Base-by-base conservation (phyloP, 495 filamentous ascomycete genomes). In the Neurospora sp. region DNA sequence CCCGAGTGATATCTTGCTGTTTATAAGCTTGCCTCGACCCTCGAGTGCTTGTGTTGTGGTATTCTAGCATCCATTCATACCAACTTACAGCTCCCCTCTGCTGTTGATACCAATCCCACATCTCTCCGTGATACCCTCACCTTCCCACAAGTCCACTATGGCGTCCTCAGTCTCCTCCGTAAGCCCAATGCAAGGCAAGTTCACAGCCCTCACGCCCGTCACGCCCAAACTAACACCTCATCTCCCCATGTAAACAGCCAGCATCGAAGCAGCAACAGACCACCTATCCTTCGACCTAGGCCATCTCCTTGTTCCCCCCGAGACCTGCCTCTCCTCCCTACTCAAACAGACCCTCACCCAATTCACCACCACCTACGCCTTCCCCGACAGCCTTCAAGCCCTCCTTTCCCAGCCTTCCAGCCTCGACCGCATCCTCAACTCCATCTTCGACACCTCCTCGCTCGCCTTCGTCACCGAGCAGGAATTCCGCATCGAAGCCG, bases 371-470 rank as follows among this genome's bases (percentile, higher is more conserved):
- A 73, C 72, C 73, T 78, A 73, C 72, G 72, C 73, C 71, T 78
- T 82, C 31, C 37, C 68, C 8, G 5, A 16, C 14, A 16, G 40
- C 40, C 14, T 14, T 16, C 40, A 41, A 16, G 14, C 14, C 40
- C 68, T 82, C 31, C 75, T 77, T 8, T 75, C 75, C 6, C 48
- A 75, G 22, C 73, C 73, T 12, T 53, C 73, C 39, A 73, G 40
- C 22, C 71, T 76, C 31, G 69, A 77, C 27, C 72, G 73, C 0
- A 74, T 80, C 27, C 70, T 81, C 18, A 39, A 46, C 68, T 69
- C 77, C 69, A 77, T 77, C 71, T 78, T 80, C 68, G 79, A 81
- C 74, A 76, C 72, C 14, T 73, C 71, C 40, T 74, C 71, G 12
- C 76, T 69, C 9, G 73, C 74, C 66, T 75, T 78, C 71, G 78